phyloP scores from a whole-genome alignment of 2,329 filamentous ascomycete species.

The Talaromyces sp. region DNA sequence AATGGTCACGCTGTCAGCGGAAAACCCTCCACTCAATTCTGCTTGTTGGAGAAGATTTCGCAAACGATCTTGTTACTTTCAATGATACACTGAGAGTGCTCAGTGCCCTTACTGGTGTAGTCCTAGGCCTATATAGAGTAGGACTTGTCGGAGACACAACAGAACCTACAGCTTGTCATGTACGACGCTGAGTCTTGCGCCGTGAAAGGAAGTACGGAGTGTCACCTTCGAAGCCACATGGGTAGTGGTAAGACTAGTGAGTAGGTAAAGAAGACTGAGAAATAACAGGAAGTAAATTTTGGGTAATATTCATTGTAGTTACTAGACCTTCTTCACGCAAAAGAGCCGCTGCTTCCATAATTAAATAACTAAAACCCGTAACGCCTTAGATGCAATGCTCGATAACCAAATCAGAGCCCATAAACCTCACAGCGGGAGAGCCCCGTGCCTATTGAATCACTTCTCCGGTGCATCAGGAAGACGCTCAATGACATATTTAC shows the following conservation, averaged over 20 bases:
- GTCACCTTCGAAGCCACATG: not conserved
- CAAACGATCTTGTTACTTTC: not conserved
- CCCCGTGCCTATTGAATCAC: not conserved
- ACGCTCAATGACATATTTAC: constrained; percentile 92
- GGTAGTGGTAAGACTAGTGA: not conserved
- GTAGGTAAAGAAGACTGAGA: not conserved
- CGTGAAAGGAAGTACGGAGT: not conserved
- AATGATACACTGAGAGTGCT: not conserved
- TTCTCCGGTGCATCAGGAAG: constrained; percentile 62
- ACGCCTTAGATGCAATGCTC: constrained; percentile 8
- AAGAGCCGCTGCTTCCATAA: not conserved
- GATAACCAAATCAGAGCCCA: not conserved
- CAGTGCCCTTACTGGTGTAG: not conserved
- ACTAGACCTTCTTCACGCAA: too few relatives aligned
- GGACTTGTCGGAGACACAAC: not conserved
- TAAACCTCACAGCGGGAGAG: not conserved
- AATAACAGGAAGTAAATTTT: not conserved
- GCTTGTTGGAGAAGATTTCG: not conserved
- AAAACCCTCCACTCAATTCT: not conserved
- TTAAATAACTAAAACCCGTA: not conserved
- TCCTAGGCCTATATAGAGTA: not conserved
- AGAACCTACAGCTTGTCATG: not conserved
- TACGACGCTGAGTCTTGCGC: not conserved
- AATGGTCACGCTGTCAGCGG: not conserved
- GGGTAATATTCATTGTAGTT: not conserved